These are phyloP conservation scores for Aspergillus brasiliensis DNA, from an alignment of 2,329 filamentous ascomycete species.

Conservation along the genomic window DNA sequence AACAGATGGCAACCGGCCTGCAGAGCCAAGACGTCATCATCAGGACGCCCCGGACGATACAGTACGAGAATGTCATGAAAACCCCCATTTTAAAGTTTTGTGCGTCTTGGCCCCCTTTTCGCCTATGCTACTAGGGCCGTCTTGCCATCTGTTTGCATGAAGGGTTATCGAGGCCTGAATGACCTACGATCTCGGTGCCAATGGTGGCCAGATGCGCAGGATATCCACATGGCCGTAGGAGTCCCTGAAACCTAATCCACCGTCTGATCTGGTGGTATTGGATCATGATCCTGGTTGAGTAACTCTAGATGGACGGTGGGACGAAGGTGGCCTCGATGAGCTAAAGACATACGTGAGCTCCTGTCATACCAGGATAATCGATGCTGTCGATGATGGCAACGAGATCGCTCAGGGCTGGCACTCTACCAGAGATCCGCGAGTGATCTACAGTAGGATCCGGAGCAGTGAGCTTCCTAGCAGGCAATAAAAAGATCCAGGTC, in stretches of 20 bases:
- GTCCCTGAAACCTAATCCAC: constrained; percentile 29
- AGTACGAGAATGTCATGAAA: constrained; percentile 12
- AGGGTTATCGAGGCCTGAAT: constrained; percentile 15
- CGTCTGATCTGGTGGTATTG: constrained; percentile 22
- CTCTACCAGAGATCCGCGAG: background rate
- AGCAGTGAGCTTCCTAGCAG: constrained; percentile 6
- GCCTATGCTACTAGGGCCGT: constrained; percentile 20
- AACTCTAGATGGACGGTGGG: constrained; percentile 34
- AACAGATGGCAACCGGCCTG: constrained; percentile 2
- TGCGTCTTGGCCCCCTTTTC: constrained; percentile 9
- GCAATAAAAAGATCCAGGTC: constrained; percentile 12
- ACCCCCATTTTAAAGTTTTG: constrained; percentile 10
- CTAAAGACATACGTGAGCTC: background rate
- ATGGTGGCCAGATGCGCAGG: constrained; percentile 21
- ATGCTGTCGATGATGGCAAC: constrained; percentile 9
- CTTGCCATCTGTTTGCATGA: constrained; percentile 33
- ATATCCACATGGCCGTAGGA: constrained; percentile 34
- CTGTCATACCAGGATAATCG: constrained; percentile 18
- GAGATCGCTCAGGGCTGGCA: background rate
- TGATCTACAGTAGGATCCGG: constrained; percentile 1
- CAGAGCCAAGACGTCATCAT: background rate
- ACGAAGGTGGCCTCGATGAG: constrained; percentile 36
- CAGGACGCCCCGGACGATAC: constrained; percentile 7
- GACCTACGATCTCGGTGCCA: constrained; percentile 15
- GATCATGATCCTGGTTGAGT: constrained; percentile 27